Base-by-base conservation (phyloP, 2,329 filamentous ascomycete genomes). In the Leptodontidium sp. region DNA sequence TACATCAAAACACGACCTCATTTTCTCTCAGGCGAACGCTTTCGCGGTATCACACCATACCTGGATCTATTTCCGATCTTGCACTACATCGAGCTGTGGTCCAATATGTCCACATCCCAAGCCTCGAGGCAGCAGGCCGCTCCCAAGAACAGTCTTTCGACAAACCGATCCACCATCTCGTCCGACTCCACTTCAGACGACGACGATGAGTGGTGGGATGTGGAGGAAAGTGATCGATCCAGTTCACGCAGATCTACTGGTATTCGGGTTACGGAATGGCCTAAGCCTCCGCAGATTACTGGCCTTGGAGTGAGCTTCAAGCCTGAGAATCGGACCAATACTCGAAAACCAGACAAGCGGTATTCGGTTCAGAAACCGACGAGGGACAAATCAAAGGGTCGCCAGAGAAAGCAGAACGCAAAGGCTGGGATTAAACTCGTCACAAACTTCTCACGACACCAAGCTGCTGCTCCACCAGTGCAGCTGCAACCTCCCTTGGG, bases 361-460 rank as follows among this genome's bases (percentile, higher is more conserved):
- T 74, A 75, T 55, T 78, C 78, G 6, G 75, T 79, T 2, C 75
- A 78, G 38, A 81, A 79, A 67, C 75, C 79, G 14, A 77, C 77
- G 24, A 77, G 81, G 64, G 77, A 80, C 26, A 90, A 85, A 76
- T 91, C 89, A 3, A 85, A 85, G 65, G 84, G 85, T 38, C 84
- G 88, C 64, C 88, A 91, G 75, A 87, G 87, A 74, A 83, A 84
- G 26, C 83, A 89, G 76, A 87, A 90, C 77, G 83, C 84, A 66
- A 84, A 85, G 79, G 87, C 86, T 9, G 89, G 89, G 14, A 91
- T 92, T 75, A 90, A 83, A 71, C 78, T 93, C 24, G 88, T 93
- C 71, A 94, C 91, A 1, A 90, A 90, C 76, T 90, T 93, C 82
- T 82, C 87, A 40, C 73, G 81, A 76, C 58, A 74, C 21, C 70